These are phyloP conservation scores for Gentiana macrophylla DNA, from an alignment of 257 asterid species.

Conservation along the genomic window DNA sequence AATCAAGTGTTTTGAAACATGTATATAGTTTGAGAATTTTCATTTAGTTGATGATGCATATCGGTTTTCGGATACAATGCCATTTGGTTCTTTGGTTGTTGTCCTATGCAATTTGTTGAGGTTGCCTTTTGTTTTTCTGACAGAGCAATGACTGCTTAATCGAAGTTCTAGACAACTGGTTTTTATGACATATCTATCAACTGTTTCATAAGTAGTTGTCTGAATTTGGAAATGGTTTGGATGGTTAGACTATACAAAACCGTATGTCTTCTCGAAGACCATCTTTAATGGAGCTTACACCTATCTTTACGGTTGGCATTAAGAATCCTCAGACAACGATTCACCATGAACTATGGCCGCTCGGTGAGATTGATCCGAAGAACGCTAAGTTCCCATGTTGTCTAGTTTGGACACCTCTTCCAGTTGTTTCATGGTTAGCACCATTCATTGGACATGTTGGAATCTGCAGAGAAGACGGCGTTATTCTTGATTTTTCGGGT, in stretches of 20 bases:
- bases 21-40: too few species aligned
- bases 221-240: slow-evolving; percentile 14
- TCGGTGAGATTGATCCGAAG: slow-evolving; percentile 47
- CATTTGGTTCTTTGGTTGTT: too few species aligned
- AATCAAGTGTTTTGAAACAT: too few species aligned
- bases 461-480: slow-evolving; percentile 74
- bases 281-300: slow-evolving; percentile 44
- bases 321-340: slow-evolving; percentile 12
- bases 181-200: not conserved
- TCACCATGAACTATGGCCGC: slow-evolving; percentile 68
- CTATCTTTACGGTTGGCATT: slow-evolving; percentile 22
- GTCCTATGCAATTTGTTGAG: not conserved
- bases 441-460: slow-evolving; percentile 96
- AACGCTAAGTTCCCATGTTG: slow-evolving; percentile 83
- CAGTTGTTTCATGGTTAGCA: slow-evolving; percentile 95
- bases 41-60: too few species aligned
- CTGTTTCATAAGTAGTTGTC: slow-evolving; percentile 10
- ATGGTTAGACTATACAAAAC: slow-evolving; percentile 14
- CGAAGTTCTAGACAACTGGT: not conserved
- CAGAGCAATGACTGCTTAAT: not conserved
- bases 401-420: slow-evolving; percentile 87
- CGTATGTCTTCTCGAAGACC: slow-evolving; percentile 21
- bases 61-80: too few species aligned
- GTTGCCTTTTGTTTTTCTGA: not conserved
- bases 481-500: slow-evolving; percentile 68